A percentile compares a stretch with the other conserved stretches of the same genome.
Evolutionary conservation across 78 protist species (phyloP).

Genomic region (Dictyostelium firmibasis): DNA sequence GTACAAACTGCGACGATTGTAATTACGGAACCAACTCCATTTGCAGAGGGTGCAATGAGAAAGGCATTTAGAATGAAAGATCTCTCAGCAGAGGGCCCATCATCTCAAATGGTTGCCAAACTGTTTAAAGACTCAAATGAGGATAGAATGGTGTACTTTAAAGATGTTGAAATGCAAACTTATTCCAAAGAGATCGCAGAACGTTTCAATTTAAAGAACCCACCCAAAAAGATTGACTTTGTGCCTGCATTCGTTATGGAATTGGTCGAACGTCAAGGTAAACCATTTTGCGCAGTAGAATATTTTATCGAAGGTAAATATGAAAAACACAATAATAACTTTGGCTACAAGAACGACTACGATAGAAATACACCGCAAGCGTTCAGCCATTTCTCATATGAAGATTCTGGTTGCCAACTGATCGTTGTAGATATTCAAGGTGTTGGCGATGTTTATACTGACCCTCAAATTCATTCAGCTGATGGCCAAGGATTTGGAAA

Average conservation of each 20-base stretch:
- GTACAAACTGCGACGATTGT: constrained; percentile 77
- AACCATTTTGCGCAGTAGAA: constrained; percentile 85
- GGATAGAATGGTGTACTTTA: constrained; percentile 80
- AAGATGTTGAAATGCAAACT: constrained; percentile 86
- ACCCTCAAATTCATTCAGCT: constrained; percentile 92
- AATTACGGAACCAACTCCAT: constrained; percentile 79
- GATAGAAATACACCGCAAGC: constrained; percentile 94
- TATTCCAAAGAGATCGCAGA: constrained; percentile 79
- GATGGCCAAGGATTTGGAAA: constrained; percentile 90
- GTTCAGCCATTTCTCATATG: constrained; percentile 92
- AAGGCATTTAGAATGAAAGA: constrained; percentile 70
- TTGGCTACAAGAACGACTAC: constrained; percentile 81
- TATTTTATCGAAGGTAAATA: constrained; percentile 84
- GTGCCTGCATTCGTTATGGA: constrained; percentile 80
- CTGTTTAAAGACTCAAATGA: constrained; percentile 73
- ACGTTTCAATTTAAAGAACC: constrained; percentile 52
- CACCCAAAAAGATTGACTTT: constrained; percentile 83
- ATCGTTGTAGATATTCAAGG: constrained; percentile 95
- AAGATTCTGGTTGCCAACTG: constrained; percentile 78
- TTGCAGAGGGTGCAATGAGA: constrained; percentile 81
- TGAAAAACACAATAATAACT: constrained; percentile 92
- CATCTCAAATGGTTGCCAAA: constrained; percentile 79
- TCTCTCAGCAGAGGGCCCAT: constrained; percentile 75
- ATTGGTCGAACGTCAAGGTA: constrained; percentile 70
- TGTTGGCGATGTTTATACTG: constrained; percentile 93